Base-by-base conservation (phyloP, 805 yeast species). In the Nadsonia fulvescens region DNA sequence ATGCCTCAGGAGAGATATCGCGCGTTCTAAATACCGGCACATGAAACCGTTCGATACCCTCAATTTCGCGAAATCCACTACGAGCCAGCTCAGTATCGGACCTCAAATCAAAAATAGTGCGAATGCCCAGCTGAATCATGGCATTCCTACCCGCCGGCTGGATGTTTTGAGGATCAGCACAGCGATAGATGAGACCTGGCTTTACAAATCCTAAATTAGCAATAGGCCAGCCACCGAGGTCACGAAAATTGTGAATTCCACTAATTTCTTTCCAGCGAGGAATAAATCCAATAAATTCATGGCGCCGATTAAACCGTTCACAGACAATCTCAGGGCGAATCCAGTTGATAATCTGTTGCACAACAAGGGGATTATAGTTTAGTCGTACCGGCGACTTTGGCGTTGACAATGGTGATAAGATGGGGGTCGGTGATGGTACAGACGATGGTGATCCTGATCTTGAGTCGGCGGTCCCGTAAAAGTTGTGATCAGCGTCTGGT, bases 401-500 rank as follows among this genome's bases (percentile, higher is more conserved):
- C 18, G 28, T 27, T 5, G 30, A 46, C 17, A 51, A 55, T n/a
- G n/a, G n/a, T n/a, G n/a, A n/a, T n/a, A n/a, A n/a, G n/a, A n/a
- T n/a, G n/a, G n/a, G n/a, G n/a, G n/a, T n/a, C n/a, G n/a, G n/a
- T n/a, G n/a, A n/a, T n/a, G n/a, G n/a, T n/a, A n/a, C n/a, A n/a
- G n/a, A n/a, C n/a, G n/a, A n/a, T n/a, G n/a, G n/a, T n/a, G n/a
- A n/a, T 9, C 30, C 39, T 8, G 42, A 58, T 12, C 49, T 51
- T 10, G 47, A 38, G 23, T 61, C 53, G 6, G 38, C 50, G 3
- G 46, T 40, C 1, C 89, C 86, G 42, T 62, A 75, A 42, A 62
- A 82, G 39, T 76, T 78, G 47, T 83, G 96, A 43, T 79, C 83
- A 0, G 93, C 93, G 23, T 55, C 56, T 1, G 65, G 63, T 7